phyloP scores from a whole-genome alignment of 192 early-diverging fungal species.

The Mortierella hygrophila region DNA sequence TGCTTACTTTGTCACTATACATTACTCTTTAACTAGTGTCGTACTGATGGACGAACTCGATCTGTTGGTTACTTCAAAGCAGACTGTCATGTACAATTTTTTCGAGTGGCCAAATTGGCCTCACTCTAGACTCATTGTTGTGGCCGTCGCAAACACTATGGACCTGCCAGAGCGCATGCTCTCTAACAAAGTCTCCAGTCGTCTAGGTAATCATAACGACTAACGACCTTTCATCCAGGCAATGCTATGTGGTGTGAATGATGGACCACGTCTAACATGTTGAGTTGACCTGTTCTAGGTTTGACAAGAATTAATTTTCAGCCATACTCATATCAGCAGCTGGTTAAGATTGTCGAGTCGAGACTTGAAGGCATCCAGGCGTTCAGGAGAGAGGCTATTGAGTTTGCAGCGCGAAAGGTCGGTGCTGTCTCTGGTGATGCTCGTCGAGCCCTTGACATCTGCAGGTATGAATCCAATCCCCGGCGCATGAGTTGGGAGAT shows the following conservation, averaged over 20 bases:
- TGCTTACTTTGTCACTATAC: background rate
- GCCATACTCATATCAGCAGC: conserved; percentile 90
- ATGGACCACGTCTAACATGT: background rate
- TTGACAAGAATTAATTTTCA: conserved; percentile 93
- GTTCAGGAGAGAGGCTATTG: conserved; percentile 87
- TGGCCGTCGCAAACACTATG: conserved; percentile 99
- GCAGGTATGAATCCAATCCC: conserved; percentile 64
- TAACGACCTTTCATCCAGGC: background rate
- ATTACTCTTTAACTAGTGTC: conserved; percentile 65
- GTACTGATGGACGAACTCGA: conserved; percentile 98
- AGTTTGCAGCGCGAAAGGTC: conserved; percentile 96
- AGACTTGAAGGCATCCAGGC: conserved; percentile 78
- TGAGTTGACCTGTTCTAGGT: conserved; percentile 56
- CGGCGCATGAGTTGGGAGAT: background rate
- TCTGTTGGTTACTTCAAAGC: conserved; percentile 90
- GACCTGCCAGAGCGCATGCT: conserved; percentile 95
- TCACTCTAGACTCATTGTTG: conserved; percentile 87
- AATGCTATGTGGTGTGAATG: background rate
- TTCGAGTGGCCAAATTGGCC: conserved; percentile 96
- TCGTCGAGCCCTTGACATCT: conserved; percentile 94
- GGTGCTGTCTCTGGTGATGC: conserved; percentile 97
- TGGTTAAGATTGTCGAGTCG: conserved; percentile 88
- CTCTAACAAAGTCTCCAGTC: conserved; percentile 89
- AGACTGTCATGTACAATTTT: conserved; percentile 97
- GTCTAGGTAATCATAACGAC: conserved; percentile 71